A percentile compares a stretch with the other conserved stretches of the same genome.
phyloP scores from a whole-genome alignment of 768 basidiomycete species.

The Kondoa subrosea region DNA sequence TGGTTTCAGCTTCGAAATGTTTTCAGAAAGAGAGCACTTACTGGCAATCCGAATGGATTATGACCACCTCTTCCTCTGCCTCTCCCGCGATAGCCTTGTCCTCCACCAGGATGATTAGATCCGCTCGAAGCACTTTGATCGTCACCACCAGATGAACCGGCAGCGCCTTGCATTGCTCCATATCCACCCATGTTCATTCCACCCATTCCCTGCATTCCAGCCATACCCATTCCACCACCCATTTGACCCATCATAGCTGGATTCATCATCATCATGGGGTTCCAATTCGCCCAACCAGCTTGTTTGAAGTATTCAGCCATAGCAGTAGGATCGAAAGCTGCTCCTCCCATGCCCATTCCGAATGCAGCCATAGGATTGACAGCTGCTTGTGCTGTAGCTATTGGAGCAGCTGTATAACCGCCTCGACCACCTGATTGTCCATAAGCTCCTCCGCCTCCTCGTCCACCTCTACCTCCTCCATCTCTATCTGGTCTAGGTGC shows the following conservation, averaged over 20 bases:
- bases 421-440: constrained; percentile 6
- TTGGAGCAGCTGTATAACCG: constrained; percentile 14
- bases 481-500: constrained; percentile 81
- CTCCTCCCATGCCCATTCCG: constrained; percentile 8
- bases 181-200: constrained; percentile 29
- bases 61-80: neutral
- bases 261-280: constrained; percentile 31
- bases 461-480: constrained; percentile 38
- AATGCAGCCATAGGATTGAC: neutral
- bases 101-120: no score
- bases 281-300: constrained; percentile 39
- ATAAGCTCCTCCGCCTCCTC: constrained; percentile 9
- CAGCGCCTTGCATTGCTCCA: neutral
- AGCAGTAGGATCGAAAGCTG: constrained; percentile 67
- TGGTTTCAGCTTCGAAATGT: neutral
- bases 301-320: constrained; percentile 84
- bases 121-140: neutral
- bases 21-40: neutral
- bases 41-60: neutral
- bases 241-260: constrained; percentile 21
- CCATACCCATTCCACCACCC: constrained; percentile 22
- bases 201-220: constrained; percentile 29
- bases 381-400: constrained; percentile 9
- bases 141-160: neutral
- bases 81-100: neutral